Conservation (phyloP, 176 grass and related monocot genomes). For the Eleusine indica region DNA sequence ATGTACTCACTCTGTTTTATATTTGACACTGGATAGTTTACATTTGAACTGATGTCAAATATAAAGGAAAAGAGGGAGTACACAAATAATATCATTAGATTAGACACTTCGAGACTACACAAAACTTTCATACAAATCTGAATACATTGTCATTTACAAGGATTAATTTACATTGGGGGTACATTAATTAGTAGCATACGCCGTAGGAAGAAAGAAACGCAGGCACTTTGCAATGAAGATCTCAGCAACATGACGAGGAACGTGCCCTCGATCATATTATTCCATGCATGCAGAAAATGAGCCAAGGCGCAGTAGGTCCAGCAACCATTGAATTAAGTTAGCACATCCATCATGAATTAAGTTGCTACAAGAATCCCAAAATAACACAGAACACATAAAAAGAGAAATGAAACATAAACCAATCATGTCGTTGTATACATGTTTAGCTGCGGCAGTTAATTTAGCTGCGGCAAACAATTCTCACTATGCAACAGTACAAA, state of each 20-base stretch:
- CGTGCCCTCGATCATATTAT: not conserved
- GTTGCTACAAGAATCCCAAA: slow-evolving; percentile 44
- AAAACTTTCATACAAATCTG: not conserved
- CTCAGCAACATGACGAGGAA: not conserved
- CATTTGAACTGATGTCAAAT: no score
- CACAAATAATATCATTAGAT: not conserved
- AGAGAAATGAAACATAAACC: not conserved
- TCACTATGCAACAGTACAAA: not conserved
- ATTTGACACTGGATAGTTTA: no score
- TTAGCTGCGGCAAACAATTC: not conserved
- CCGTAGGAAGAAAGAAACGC: not conserved
- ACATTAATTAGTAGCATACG: not conserved
- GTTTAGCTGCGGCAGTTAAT: not conserved
- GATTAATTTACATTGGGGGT: not conserved
- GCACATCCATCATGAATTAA: slow-evolving; percentile 14
- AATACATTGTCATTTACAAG: not conserved
- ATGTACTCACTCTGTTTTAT: not conserved
- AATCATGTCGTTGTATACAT: not conserved
- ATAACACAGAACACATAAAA: not conserved
- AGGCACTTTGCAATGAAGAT: not conserved
- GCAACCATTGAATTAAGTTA: not conserved
- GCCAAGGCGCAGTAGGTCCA: not conserved
- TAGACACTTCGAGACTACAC: not conserved
- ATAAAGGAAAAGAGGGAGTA: no score
- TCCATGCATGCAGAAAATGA: not conserved